Base-by-base conservation (phyloP, 2,329 filamentous ascomycete genomes). In the Xylariaceae sp. region DNA sequence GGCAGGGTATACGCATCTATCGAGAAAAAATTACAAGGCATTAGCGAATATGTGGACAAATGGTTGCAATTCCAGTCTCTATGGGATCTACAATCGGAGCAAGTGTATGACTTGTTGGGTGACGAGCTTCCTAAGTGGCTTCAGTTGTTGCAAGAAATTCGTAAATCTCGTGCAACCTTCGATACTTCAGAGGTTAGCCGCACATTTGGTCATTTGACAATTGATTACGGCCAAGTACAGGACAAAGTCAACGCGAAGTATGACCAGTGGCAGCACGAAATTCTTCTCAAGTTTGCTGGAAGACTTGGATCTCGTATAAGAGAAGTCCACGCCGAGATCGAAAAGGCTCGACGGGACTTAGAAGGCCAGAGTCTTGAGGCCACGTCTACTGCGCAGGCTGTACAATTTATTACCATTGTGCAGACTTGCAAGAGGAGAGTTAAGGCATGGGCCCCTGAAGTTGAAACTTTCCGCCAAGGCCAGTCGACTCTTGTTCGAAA, bases 191-290 rank as follows among this genome's bases (percentile, higher is more conserved):
- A 96, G 64, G 88, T 94, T 54, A 93, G 86, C 66, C 86, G 88
- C 32, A 86, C 86, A 1, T 98, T 99, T 63, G 93, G 93, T 4
- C 92, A 95, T 66, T 83, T 97, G 43, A 89, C 86, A 4, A 90
- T 99, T 60, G 92, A 98, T 65, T 98, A 98, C 61, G 93, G 97
- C 59, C 94, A 98, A 67, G 93, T 98, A 0, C 94, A 98, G 67
- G 89, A 92, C 46, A 96, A 95, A 68, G 93, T 99, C 66, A 98
- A 97, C 60, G 89, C 90, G 58, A 98, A 97, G 66, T 99, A 98
- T 64, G 94, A 99, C 63, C 92, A 97, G 66, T 98, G 94, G 93
- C 93, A 99, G 66, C 89, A 96, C 59, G 93, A 99, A 55, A 95
- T 98, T 44, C 75, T 97, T 29, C 80, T 87, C 57, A 95, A 95